Base-by-base conservation (phyloP, 2,329 filamentous ascomycete species). In the Calycina herbarum region DNA sequence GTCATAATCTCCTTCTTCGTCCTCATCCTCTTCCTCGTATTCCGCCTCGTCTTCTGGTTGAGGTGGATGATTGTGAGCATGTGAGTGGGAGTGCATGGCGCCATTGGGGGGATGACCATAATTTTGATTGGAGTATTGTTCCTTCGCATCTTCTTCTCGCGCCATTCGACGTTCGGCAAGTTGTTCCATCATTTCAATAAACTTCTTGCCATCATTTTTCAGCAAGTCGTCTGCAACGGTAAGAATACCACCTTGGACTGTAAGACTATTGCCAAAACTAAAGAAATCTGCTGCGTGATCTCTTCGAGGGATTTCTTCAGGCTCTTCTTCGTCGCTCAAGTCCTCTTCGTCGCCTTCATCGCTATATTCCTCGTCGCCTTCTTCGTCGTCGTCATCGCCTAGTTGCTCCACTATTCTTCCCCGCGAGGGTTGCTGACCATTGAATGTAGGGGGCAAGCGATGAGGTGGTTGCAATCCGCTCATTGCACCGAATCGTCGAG, bases 101-200 rank as follows among this genome's bases (percentile, higher is more conserved):
- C 84, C 88, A 79, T 90, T 89, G 68, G 82, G 75, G 45, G 77
- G 78, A 75, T 86, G 84, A 70, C 79, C 79, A 65, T 83, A 86
- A 75, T 84, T 83, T 64, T 89, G 83, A 75, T 88, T 83, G 73
- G 87, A 86, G 72, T 73, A 76, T 72, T 86, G 82, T 71, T 86
- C 83, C 68, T 89, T 88, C 61, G 92, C 92, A 76, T 97, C 93
- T 80, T 95, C 94, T 81, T 98, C 94, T 72, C 95, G 90, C 76
- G 94, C 92, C 94, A 99, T 97, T 73, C 95, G 88, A 74, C 94
- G 92, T 81, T 99, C 95, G 45, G 95, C 95, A 73, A 99, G 86
- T 81, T 98, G 94, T 79, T 99, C 95, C 95, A 99, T 99, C 95
- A 99, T 99, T 78, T 99, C 95, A 79, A 99, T 99, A 81, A 99